Evolutionary conservation across 1,284 basidiomycete species (phyloP).

Genomic region (Tremellales sp.): DNA sequence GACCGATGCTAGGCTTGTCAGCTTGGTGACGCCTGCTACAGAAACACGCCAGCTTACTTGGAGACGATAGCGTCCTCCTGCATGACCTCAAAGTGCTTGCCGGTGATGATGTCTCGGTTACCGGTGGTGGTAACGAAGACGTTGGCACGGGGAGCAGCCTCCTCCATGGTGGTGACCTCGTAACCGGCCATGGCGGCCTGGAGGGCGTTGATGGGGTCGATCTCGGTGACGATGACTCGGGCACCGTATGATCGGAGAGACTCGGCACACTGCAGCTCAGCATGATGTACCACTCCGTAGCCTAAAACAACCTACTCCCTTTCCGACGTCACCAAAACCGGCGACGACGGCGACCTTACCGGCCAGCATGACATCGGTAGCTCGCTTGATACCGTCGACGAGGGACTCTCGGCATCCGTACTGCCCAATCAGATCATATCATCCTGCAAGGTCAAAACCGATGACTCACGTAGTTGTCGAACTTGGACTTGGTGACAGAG

Average conservation of each 20-base stretch:
- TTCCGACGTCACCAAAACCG: constrained; percentile 98
- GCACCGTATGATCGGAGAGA: constrained; percentile 94
- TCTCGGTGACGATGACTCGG: constrained; percentile 94
- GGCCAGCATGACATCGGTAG: constrained; percentile 99
- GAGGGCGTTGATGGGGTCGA: constrained; percentile 99
- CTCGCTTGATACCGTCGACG: constrained; percentile 99
- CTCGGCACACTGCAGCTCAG: constrained; percentile 77
- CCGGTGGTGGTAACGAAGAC: constrained; percentile 98
- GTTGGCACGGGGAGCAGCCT: constrained; percentile 81
- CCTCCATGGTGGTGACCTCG: constrained; percentile 98
- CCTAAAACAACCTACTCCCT: constrained; percentile 66
- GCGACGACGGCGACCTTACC: constrained; percentile 99
- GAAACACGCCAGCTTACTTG: constrained; percentile 61
- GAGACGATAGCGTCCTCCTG: constrained; percentile 97
- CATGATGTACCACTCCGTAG: not conserved
- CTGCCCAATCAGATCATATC: constrained; percentile 56
- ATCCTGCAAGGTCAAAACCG: not conserved
- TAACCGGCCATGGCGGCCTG: constrained; percentile 99
- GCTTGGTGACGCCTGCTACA: not conserved
- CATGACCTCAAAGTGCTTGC: constrained; percentile 90
- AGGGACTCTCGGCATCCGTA: constrained; percentile 99
- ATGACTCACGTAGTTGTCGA: constrained; percentile 58
- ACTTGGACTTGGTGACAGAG: constrained; percentile 99
- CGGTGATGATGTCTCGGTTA: constrained; percentile 96
- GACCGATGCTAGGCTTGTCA: constrained; percentile 71